A percentile compares a stretch with the other conserved stretches of the same genome.
These are phyloP conservation scores for Acanthamoeba royreba DNA, from an alignment of 208 protist genomes.

Conservation along the genomic window DNA sequence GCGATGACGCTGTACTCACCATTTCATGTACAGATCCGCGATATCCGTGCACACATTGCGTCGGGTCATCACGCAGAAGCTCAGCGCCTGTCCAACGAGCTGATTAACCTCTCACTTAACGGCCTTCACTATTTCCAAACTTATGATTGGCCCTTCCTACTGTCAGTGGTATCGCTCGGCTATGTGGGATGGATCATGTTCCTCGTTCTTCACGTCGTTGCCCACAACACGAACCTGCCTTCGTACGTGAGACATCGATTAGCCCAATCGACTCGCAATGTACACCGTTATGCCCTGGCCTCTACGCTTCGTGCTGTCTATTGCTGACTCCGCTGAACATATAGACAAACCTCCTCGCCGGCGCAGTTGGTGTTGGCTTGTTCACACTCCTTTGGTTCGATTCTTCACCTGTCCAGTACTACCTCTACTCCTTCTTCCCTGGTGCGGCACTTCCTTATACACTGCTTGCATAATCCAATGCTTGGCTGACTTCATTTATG, in stretches of 20 bases:
- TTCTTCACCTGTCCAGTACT: conserved; percentile 52
- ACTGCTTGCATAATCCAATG: background rate
- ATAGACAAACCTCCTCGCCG: background rate
- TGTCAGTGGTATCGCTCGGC: conserved; percentile 61
- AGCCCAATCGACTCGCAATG: background rate
- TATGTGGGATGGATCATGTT: conserved; percentile 72
- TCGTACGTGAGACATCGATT: background rate
- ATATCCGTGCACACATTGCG: background rate
- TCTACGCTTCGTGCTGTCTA: background rate
- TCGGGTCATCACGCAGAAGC: conserved; percentile 46
- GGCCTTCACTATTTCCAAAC: conserved; percentile 75
- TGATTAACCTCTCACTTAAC: conserved; percentile 54
- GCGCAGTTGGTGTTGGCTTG: background rate
- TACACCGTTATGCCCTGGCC: background rate
- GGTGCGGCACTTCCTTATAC: background rate
- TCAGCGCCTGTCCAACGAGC: background rate
- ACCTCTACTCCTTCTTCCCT: conserved; percentile 52
- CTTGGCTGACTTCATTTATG: background rate
- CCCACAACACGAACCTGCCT: conserved; percentile 59
- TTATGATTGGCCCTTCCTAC: conserved; percentile 70
- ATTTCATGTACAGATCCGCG: background rate
- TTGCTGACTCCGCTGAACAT: background rate
- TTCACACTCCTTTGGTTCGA: background rate
- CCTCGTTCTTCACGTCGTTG: conserved; percentile 57
- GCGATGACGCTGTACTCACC: background rate